These are phyloP conservation scores for Pinus tabuliformis DNA, from an alignment of 75 land plant species.

Conservation along the genomic window DNA sequence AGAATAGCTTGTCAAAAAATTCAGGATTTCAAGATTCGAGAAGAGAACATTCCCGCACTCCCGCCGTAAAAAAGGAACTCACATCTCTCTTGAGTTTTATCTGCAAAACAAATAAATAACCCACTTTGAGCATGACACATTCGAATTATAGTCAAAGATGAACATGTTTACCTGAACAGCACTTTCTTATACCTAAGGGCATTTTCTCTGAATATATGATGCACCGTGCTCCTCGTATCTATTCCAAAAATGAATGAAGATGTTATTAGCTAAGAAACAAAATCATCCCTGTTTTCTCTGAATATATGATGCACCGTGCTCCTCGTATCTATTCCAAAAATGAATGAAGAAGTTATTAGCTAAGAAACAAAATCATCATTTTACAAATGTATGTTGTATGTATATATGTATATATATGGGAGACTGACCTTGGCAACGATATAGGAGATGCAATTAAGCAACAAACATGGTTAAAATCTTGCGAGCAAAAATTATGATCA, in stretches of 20 bases:
- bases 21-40: no score
- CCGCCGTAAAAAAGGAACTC: no score
- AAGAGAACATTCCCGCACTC: no score
- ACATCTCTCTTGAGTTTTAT: no score
- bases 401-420: not conserved
- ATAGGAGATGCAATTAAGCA: not conserved
- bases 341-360: not conserved
- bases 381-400: not conserved
- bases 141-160: no score
- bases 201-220: slow-evolving; percentile 86
- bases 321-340: slow-evolving; percentile 63
- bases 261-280: not conserved
- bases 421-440: not conserved
- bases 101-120: no score
- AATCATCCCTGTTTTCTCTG: slow-evolving; percentile 48
- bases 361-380: not conserved
- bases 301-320: slow-evolving; percentile 88
- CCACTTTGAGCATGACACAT: no score
- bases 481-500: not conserved
- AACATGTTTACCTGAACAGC: not conserved
- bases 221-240: slow-evolving; percentile 95
- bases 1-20: no score
- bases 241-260: not conserved
- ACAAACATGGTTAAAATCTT: not conserved
- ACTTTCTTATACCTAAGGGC: slow-evolving; percentile 43